Evolutionary conservation across 257 asterid species (phyloP).

Genomic region (Cordia subcordata): DNA sequence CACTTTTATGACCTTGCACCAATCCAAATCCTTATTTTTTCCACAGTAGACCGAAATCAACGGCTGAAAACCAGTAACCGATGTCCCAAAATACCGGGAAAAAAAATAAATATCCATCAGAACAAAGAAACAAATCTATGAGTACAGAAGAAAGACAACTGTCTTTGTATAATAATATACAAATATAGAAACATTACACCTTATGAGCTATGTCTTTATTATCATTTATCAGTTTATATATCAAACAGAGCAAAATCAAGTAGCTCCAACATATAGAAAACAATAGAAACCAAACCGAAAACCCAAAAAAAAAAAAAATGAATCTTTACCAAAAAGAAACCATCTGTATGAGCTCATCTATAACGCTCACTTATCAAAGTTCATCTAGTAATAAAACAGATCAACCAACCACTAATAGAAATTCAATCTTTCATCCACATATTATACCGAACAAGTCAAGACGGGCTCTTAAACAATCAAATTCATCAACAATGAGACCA

Average conservation of each 20-base stretch:
- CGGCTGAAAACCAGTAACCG: conserved; percentile 26
- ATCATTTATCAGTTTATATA: conserved; percentile 2
- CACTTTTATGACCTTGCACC: conserved; percentile 9
- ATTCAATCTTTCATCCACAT: conserved; percentile 21
- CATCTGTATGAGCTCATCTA: conserved; percentile 7
- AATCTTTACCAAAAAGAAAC: neutral
- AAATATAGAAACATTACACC: neutral
- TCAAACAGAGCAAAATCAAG: conserved; percentile 2
- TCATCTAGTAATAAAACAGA: conserved; percentile 19
- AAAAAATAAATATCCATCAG: conserved; percentile 4
- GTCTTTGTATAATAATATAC: neutral
- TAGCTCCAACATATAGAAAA: conserved; percentile 11
- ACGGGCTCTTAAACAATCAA: conserved; percentile 10
- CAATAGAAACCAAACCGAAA: neutral
- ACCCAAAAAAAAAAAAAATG: neutral
- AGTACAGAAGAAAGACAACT: neutral
- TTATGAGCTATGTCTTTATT: neutral
- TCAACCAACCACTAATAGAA: conserved; percentile 17
- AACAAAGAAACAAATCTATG: conserved; percentile 2
- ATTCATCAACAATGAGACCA: conserved; percentile 22
- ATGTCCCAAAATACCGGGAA: conserved; percentile 7
- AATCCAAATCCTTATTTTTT: conserved; percentile 18
- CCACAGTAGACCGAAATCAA: conserved; percentile 20
- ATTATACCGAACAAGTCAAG: conserved; percentile 3
- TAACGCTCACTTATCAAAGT: conserved; percentile 27